Percentiles rank a stretch among this genome's conserved stretches.
Conservation (phyloP, 192 early-diverging fungal genomes). For the Podila minutissima region DNA sequence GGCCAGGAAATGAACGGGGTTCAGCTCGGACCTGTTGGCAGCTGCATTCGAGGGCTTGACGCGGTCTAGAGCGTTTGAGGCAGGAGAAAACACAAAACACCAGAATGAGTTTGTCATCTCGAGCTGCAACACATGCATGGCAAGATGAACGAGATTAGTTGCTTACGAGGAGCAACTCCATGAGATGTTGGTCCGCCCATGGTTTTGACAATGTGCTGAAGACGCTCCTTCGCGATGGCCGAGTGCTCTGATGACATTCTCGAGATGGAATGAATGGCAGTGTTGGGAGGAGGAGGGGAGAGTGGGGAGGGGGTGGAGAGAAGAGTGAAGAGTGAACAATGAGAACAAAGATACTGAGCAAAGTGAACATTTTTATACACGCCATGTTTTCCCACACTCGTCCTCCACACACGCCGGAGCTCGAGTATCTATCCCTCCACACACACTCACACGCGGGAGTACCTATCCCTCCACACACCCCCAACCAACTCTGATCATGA, state of each 20-base stretch:
- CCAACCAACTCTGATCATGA: background rate
- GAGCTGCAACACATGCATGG: too few relatives aligned
- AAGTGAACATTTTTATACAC: background rate
- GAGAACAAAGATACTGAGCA: background rate
- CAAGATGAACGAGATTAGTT: background rate
- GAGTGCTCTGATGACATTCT: slow-evolving; percentile 15
- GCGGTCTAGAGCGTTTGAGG: slow-evolving; percentile 13
- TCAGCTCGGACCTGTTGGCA: slow-evolving; percentile 52
- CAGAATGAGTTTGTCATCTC: background rate
- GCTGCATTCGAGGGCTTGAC: slow-evolving; percentile 19
- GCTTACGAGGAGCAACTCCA: slow-evolving; percentile 30
- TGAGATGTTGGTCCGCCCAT: slow-evolving; percentile 18
- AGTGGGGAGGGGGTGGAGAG: background rate
- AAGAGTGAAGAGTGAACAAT: background rate
- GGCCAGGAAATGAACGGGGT: slow-evolving; percentile 64
- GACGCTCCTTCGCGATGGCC: slow-evolving; percentile 33
- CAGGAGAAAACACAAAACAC: background rate
- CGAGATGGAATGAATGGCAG: background rate
- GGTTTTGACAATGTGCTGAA: slow-evolving; percentile 40
- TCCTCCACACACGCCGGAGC: too few relatives aligned
- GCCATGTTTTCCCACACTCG: too few relatives aligned
- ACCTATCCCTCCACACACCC: background rate
- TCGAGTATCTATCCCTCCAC: background rate
- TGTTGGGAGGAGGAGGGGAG: background rate
- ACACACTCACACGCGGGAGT: too few relatives aligned